Conservation (phyloP, 768 basidiomycete species). For the Tylopilus sp. region DNA sequence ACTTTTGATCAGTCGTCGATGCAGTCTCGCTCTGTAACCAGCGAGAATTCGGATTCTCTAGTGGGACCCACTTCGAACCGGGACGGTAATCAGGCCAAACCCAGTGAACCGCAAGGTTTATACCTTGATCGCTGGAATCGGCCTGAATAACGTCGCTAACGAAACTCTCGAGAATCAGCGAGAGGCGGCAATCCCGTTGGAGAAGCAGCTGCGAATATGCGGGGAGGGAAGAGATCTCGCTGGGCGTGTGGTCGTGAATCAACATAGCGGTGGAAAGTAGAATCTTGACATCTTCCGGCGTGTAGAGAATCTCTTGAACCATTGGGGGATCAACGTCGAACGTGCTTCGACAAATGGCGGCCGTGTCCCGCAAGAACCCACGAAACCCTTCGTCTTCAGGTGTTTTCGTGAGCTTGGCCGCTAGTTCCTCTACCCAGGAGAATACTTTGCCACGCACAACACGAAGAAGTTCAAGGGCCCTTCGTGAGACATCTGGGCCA, state of each 20-base stretch:
- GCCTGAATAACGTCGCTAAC: conserved; percentile 3
- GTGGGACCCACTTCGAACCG: conserved; percentile 18
- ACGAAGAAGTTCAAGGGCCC: conserved; percentile 28
- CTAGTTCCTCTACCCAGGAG: conserved; percentile 36
- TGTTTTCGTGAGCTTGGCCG: conserved; percentile 17
- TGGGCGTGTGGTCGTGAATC: conserved; percentile 25
- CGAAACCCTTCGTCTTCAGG: conserved; percentile 13
- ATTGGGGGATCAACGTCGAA: conserved; percentile 23
- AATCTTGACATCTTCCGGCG: conserved; percentile 16
- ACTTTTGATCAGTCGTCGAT: neutral
- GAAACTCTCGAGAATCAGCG: conserved; percentile 21
- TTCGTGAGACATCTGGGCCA: conserved; percentile 8
- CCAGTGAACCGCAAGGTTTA: conserved; percentile 16
- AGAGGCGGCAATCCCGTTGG: conserved; percentile 30
- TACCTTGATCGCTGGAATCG: neutral
- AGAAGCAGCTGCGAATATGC: conserved; percentile 16
- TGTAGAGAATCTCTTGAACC: conserved; percentile 9
- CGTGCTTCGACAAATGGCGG: conserved; percentile 36
- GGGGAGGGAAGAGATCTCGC: neutral
- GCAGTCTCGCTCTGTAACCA: conserved; percentile 25
- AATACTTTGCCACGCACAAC: conserved; percentile 30
- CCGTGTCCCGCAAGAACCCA: conserved; percentile 33
- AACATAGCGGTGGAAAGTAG: conserved; percentile 24
- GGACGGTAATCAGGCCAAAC: conserved; percentile 26
- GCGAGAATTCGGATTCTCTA: conserved; percentile 10